A percentile compares a stretch with the other conserved stretches of the same genome.
phyloP scores from a whole-genome alignment of 768 basidiomycete genomes.

The Boletus coccyginus region DNA sequence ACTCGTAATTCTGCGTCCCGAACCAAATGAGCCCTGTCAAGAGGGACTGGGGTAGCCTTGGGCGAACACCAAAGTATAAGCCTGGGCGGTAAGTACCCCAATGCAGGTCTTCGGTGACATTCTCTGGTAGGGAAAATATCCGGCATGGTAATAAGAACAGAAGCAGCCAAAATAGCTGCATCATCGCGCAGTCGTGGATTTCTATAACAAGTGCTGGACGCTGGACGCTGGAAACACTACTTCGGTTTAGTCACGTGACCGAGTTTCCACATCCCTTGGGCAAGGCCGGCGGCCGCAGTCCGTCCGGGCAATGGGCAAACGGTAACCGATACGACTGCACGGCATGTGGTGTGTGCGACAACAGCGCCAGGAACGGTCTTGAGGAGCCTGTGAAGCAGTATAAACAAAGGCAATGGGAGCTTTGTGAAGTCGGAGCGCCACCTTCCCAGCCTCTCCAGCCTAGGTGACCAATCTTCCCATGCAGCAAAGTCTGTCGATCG shows the following conservation, averaged over 20 bases:
- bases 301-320: too few species aligned
- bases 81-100: conserved; percentile 89
- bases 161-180: conserved; percentile 29
- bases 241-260: not conserved
- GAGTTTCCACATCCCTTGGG: too few species aligned
- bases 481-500: not conserved
- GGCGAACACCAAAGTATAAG: conserved; percentile 91
- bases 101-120: conserved; percentile 42
- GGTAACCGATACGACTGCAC: too few species aligned
- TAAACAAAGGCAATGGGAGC: too few species aligned
- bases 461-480: too few species aligned
- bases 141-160: conserved; percentile 20
- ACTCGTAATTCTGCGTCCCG: conserved; percentile 81
- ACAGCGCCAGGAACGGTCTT: too few species aligned
- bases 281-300: too few species aligned
- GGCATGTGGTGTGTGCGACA: too few species aligned
- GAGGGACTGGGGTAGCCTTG: conserved; percentile 82
- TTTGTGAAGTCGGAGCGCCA: too few species aligned
- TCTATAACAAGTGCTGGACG: not conserved
- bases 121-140: conserved; percentile 22
- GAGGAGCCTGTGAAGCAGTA: too few species aligned
- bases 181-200: not conserved
- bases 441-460: too few species aligned
- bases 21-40: conserved; percentile 96
- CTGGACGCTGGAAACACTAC: not conserved